Percentiles rank a stretch among this genome's conserved stretches.
Evolutionary conservation across 176 grass and related monocot species (phyloP).

Genomic region (Avena sativa): DNA sequence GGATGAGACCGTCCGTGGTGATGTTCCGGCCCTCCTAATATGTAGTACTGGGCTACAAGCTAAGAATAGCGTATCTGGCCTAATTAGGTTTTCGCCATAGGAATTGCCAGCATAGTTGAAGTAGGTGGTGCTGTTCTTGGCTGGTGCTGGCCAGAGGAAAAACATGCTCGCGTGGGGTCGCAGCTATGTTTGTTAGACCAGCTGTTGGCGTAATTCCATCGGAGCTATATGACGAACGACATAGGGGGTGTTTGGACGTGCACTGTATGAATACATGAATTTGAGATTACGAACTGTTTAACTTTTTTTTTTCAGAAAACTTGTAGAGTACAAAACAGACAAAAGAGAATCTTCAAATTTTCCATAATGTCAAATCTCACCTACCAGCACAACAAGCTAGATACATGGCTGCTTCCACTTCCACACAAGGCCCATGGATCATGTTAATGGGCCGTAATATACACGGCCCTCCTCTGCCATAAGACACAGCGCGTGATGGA

Average conservation of each 20-base stretch:
- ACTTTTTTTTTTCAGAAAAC: not conserved
- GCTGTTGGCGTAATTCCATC: not conserved
- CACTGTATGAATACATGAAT: not conserved
- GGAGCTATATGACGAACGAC: not conserved
- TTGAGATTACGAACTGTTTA: not conserved
- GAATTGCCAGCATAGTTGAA: too few relatives aligned
- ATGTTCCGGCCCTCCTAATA: not conserved
- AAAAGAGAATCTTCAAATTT: not conserved
- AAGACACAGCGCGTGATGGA: not conserved
- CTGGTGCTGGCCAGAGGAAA: not conserved
- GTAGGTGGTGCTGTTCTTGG: too few relatives aligned
- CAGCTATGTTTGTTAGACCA: not conserved
- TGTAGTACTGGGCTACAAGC: not conserved
- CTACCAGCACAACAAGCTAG: too few relatives aligned
- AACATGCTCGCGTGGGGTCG: not conserved
- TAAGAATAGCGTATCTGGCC: not conserved
- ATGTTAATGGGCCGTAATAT: slow-evolving; percentile 7
- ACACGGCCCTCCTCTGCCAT: too few relatives aligned
- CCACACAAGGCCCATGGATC: not conserved
- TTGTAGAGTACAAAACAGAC: not conserved
- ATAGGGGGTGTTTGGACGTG: not conserved
- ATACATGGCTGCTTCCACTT: not conserved
- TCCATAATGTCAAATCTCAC: not conserved
- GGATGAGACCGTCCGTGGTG: not conserved
- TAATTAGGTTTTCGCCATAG: not conserved